Evolutionary conservation across 495 filamentous ascomycete species (phyloP).

Genomic region (Usnea hakonensis): DNA sequence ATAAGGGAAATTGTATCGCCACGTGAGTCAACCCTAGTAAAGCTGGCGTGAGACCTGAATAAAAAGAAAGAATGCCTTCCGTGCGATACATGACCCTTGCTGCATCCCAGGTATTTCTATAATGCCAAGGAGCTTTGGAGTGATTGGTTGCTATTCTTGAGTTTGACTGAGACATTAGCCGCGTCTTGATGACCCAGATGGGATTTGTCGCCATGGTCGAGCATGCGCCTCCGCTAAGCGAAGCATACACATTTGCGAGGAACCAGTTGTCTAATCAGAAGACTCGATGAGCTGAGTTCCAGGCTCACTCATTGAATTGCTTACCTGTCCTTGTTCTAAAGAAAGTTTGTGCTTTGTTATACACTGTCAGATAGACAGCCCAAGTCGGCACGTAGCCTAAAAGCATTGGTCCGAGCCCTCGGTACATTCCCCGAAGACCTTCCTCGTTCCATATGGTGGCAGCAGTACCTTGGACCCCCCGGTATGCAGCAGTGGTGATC

Average conservation of each 20-base stretch:
- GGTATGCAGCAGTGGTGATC: slow-evolving; percentile 54
- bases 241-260: slow-evolving; percentile 61
- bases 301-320: slow-evolving; percentile 24
- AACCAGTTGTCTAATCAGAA: slow-evolving; percentile 47
- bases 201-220: slow-evolving; percentile 96
- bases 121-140: slow-evolving; percentile 75
- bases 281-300: neutral
- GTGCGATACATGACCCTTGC: slow-evolving; percentile 88
- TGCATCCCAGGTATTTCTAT: slow-evolving; percentile 77
- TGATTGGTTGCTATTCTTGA: slow-evolving; percentile 43
- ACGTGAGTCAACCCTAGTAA: slow-evolving; percentile 90
- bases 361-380: slow-evolving; percentile 96
- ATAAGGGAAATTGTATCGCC: slow-evolving; percentile 93
- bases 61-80: slow-evolving; percentile 86
- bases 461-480: slow-evolving; percentile 79
- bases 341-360: slow-evolving; percentile 75
- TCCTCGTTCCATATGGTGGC: slow-evolving; percentile 78
- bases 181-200: slow-evolving; percentile 99
- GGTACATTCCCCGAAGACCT: slow-evolving; percentile 83
- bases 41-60: slow-evolving; percentile 89
- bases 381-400: slow-evolving; percentile 94
- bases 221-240: slow-evolving; percentile 81
- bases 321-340: slow-evolving; percentile 59
- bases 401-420: slow-evolving; percentile 88
- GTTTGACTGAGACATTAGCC: slow-evolving; percentile 84